Evolutionary conservation across 306 rosid genomes (phyloP), one percentile per base, ranked within the genome.

Genomic region (Pyrus bretschneideri): DNA sequence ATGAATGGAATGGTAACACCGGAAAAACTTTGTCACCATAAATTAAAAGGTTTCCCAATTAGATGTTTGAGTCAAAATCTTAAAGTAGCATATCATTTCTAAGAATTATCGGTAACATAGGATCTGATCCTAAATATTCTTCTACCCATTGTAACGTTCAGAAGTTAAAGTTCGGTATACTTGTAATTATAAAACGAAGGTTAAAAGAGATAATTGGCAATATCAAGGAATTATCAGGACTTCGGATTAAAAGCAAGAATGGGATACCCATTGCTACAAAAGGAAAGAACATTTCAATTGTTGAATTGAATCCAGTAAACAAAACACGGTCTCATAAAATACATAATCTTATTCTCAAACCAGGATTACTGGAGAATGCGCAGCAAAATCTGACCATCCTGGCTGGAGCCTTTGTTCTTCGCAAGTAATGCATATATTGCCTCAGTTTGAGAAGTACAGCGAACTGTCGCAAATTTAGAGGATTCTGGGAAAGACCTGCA

Each of bases 381-480:
- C 70, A 91, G 6, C 40, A 4, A 72, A 66, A 96, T 22, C 83
- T 83, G 88, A 83, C 42, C 81, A 83, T 92, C 91, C 11, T 30
- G 85, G 80, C 96, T 88, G 78, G 78, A 86, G 27, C 88, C 85
- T 61, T 85, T 85, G 86, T 89, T 96, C 86, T 88, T 92, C 22
- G 76, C 9, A 25, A 96, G 85, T 74, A 82, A 87, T 40, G 89
- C 91, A 72, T 86, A 38, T 91, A 72, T 86, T 44, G 99, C 99
- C 79, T 91, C 85, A 15, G 69, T 82, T 80, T 82, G 85, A 9
- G 93, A 84, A 5, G 46, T 85, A 79, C 83, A 89, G 29, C 81
- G 84, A 31, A 91, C 86, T 0, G 85, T 84, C 1, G 87, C 98
- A 87, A 85, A 29, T 79, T 66, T 92, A 38, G 46, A 7, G 42